Evolutionary conservation across 306 rosid species (phyloP).

Genomic region (Lathyrus tuberosus): DNA sequence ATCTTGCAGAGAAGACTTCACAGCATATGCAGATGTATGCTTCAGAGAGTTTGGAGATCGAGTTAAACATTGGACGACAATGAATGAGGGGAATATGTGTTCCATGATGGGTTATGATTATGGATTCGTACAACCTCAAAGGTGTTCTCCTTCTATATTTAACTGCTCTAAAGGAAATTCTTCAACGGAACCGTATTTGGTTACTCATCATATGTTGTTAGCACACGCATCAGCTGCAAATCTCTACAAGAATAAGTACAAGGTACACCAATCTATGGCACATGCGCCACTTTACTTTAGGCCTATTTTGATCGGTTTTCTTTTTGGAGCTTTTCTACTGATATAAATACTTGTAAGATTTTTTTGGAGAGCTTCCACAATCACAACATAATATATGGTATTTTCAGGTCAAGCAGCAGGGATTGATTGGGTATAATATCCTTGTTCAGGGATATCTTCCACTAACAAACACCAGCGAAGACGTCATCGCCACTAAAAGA

Average conservation of each 20-base stretch:
- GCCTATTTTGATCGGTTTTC: no score
- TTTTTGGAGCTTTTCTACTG: no score
- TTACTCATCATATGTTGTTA: constrained; percentile 47
- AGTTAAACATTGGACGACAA: constrained; percentile 56
- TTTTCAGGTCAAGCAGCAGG: constrained; percentile 58
- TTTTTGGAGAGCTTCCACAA: no score
- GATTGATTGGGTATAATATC: constrained; percentile 59
- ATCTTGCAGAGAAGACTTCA: constrained; percentile 52
- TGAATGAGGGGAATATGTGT: constrained; percentile 50
- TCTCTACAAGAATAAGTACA: constrained; percentile 44
- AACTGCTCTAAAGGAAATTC: constrained; percentile 58
- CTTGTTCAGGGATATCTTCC: constrained; percentile 43
- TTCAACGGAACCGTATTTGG: constrained; percentile 56
- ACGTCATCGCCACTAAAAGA: constrained; percentile 52
- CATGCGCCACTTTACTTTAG: constrained; percentile 3
- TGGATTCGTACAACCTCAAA: constrained; percentile 43
- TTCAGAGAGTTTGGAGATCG: constrained; percentile 59
- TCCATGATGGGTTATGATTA: constrained; percentile 24
- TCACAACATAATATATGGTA: background rate
- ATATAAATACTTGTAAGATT: no score
- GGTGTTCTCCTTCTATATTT: constrained; percentile 34
- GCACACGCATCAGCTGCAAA: constrained; percentile 47
- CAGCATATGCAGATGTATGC: constrained; percentile 50
- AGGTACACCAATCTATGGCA: constrained; percentile 36
- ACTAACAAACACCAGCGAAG: constrained; percentile 45